phyloP scores from a whole-genome alignment of 2,329 filamentous ascomycete genomes.

The Westerdykella sp. region DNA sequence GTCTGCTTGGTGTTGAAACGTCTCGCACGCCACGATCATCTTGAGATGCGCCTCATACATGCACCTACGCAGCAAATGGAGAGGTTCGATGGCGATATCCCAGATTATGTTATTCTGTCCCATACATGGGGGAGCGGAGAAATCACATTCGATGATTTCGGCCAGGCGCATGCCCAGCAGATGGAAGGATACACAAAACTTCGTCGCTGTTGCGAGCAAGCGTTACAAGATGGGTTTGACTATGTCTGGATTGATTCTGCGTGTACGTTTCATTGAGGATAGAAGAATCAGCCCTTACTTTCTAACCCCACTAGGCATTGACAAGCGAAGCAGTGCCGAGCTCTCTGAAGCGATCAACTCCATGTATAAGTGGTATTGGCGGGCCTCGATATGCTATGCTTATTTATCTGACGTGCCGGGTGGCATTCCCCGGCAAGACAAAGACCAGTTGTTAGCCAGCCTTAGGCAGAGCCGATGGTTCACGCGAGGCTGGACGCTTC shows the following conservation, averaged over 20 bases:
- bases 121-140: too few species aligned
- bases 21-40: too few species aligned
- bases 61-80: too few species aligned
- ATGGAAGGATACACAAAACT: too few species aligned
- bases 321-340: conserved; percentile 12
- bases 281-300: not conserved
- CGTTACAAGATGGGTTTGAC: conserved; percentile 1
- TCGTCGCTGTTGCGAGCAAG: not conserved
- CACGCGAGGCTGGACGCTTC: conserved; percentile 6
- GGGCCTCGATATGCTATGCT: conserved; percentile 9
- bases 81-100: too few species aligned
- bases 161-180: too few species aligned
- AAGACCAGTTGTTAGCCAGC: not conserved
- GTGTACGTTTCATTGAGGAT: not conserved
- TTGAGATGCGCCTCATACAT: too few species aligned
- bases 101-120: too few species aligned
- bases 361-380: conserved; percentile 11
- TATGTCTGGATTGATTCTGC: conserved; percentile 9
- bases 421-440: not conserved
- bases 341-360: conserved; percentile 12
- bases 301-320: conserved; percentile 1
- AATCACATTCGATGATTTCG: too few species aligned
- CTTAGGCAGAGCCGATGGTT: conserved; percentile 6
- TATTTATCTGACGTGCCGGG: conserved; percentile 6
- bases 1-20: too few species aligned